Conservation (phyloP, 2,329 filamentous ascomycete species). For the Cadophora gregata region DNA sequence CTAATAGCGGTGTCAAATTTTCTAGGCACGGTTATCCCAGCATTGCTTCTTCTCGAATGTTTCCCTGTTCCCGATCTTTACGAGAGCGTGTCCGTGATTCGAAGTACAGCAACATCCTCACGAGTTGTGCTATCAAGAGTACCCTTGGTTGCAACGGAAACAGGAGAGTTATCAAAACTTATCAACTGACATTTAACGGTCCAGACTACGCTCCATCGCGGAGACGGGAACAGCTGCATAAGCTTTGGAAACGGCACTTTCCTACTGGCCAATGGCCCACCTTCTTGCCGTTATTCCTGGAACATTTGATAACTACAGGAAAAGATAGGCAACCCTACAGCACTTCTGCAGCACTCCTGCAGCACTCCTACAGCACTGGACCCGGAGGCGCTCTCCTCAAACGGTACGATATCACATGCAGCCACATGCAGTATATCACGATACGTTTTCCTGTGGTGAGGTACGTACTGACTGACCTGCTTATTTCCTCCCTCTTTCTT, state of each 20-base stretch:
- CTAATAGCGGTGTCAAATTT: slow-evolving; percentile 7
- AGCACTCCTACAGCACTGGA: neutral
- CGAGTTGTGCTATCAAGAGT: neutral
- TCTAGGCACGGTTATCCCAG: neutral
- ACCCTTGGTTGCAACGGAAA: neutral
- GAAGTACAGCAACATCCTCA: neutral
- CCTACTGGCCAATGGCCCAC: slow-evolving; percentile 1
- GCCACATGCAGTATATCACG: slow-evolving; percentile 17
- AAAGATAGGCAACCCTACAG: neutral
- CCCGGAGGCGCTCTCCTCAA: neutral
- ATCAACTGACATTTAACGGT: neutral
- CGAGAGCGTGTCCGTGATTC: neutral
- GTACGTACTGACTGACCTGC: neutral
- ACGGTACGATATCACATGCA: slow-evolving; percentile 18
- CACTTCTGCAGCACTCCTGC: too few relatives aligned
- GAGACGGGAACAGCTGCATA: slow-evolving; percentile 5
- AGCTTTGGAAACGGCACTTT: neutral
- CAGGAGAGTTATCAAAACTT: neutral
- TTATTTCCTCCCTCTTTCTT: neutral
- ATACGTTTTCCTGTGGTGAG: neutral
- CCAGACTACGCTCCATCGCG: neutral
- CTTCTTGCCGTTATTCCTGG: neutral
- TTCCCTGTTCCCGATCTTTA: neutral
- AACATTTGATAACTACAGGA: slow-evolving; percentile 12
- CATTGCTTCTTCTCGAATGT: neutral